Base-by-base conservation (phyloP, 2,329 filamentous ascomycete genomes). In the Claviceps sp. region DNA sequence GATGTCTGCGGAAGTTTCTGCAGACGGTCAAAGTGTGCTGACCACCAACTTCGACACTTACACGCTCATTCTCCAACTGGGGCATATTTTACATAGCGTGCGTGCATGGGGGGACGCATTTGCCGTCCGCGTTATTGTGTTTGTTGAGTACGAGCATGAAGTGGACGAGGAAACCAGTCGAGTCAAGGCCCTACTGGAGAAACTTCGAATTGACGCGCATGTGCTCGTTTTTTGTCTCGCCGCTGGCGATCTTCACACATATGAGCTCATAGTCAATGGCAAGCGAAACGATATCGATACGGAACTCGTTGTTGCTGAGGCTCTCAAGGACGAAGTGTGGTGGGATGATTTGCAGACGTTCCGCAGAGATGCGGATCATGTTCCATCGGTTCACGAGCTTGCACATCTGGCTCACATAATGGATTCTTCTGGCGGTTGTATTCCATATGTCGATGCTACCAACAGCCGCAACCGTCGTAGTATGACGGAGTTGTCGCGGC, bases 41-140 rank as follows among this genome's bases (percentile, higher is more conserved):
- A 94, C 88, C 0, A 93, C 86, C 0, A 95, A 95, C 58, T 94
- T 95, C 64, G 88, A 95, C 64, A 95, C 88, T 0, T 94, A 84
- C 60, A 83, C 88, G 0, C 72, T 94, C n/a, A 93, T 94, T 54
- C 72, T 94, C 3, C 88, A 94, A 59, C 74, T 94, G 9, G 88
- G 89, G 0, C 91, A 87, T 59, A 94, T 95, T 53, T 67, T 95
- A 1, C 80, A 85, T 56, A 93, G 86, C 1, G 87, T 93, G 0
- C 84, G 84, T 2, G 81, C 84, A 0, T 95, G 88, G 87, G 86
- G 85, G 60, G 80, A 78, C 50, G 77, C 75, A 0, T 93, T 86
- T 63, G 76, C 72, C 42, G 68, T 94, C 7, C 82, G 88, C 41
- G 85, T 95, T 4, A 79, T 85, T 51, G 88, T 94, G 0, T 95